Evolutionary conservation across 495 filamentous ascomycete genomes (phyloP), one percentile per base, ranked within the genome.

Genomic region (Penicillium pulvis): DNA sequence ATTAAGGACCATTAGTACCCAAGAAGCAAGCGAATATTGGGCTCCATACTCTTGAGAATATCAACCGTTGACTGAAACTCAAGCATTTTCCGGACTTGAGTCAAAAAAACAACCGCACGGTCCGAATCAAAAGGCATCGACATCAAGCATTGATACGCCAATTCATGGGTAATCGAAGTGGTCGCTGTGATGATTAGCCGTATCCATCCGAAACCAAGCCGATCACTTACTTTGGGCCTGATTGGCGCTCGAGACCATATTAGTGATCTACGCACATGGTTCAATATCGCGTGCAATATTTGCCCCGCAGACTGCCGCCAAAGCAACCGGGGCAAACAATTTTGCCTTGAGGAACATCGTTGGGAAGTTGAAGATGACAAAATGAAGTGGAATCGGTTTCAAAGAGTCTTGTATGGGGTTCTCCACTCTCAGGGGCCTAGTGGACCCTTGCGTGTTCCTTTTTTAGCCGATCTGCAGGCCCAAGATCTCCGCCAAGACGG

Each of bases 31-130:
- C 16, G 9, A 17, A 2, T 1, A n/a, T 30, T 30, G 12, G 45
- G 31, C 49, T 26, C 56, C 41, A 33, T 59, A 64, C 68, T 10
- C 10, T 81, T 84, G 9, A 86, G 70, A 64, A 82, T 81, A 19
- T 75, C 73, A 17, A 84, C 49, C 0, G 83, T 86, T 30, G 73
- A 81, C 56, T 87, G 84, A 49, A 85, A 85, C 62, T 86, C 76
- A 2, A 87, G 60, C 4, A 78, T 80, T 43, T 84, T 78, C 55
- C 79, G 81, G 51, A 78, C 82, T 62, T 87, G 84, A 23, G 69
- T 62, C 17, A 86, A 31, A 59, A 87, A 85, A 9, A 73, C 64
- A 12, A 71, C 66, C 6, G 80, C 83, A 17, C 81, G 77, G 28
- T 75, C 78, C 3, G 74, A 44, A 56, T 83, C 78, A 62, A 87